phyloP scores from a whole-genome alignment of 2,329 filamentous ascomycete genomes.

The Seiridium cupressi region DNA sequence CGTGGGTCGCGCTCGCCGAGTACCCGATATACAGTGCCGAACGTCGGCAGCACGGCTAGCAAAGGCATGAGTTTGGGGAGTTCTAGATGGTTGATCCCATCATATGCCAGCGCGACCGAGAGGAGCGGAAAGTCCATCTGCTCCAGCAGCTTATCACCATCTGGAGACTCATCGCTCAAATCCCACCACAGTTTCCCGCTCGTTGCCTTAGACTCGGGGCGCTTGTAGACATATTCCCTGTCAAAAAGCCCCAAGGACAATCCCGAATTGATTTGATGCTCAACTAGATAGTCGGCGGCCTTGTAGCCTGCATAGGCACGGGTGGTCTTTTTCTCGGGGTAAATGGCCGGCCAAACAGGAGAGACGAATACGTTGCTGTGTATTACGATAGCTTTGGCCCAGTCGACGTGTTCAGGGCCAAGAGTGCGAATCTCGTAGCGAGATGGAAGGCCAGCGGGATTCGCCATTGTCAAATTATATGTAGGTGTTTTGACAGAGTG shows the following conservation, averaged over 20 bases:
- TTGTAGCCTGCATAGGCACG: conserved; percentile 15
- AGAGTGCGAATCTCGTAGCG: conserved; percentile 25
- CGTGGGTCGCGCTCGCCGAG: conserved; percentile 17
- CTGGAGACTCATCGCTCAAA: conserved; percentile 1
- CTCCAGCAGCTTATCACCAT: conserved; percentile 18
- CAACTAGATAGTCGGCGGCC: conserved; percentile 12
- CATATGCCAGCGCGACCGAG: conserved; percentile 26
- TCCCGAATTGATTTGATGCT: conserved; percentile 17
- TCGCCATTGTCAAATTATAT: background rate
- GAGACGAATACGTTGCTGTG: conserved; percentile 23
- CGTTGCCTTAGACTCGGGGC: conserved; percentile 18
- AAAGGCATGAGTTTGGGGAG: conserved; percentile 6
- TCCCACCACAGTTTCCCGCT: conserved; percentile 28
- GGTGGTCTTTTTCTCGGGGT: conserved; percentile 11
- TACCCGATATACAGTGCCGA: conserved; percentile 4
- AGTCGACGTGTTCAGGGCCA: conserved; percentile 18
- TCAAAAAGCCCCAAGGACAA: conserved; percentile 15
- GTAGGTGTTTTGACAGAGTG: background rate
- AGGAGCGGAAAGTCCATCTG: conserved; percentile 32
- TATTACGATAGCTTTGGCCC: conserved; percentile 20
- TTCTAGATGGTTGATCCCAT: conserved; percentile 17
- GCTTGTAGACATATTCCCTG: conserved; percentile 16
- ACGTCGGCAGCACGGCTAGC: conserved; percentile 6
- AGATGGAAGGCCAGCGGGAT: conserved; percentile 3
- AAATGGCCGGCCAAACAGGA: conserved; percentile 19